Base-by-base conservation (phyloP, 805 yeast species). In the Saccharomycopsis sp. region DNA sequence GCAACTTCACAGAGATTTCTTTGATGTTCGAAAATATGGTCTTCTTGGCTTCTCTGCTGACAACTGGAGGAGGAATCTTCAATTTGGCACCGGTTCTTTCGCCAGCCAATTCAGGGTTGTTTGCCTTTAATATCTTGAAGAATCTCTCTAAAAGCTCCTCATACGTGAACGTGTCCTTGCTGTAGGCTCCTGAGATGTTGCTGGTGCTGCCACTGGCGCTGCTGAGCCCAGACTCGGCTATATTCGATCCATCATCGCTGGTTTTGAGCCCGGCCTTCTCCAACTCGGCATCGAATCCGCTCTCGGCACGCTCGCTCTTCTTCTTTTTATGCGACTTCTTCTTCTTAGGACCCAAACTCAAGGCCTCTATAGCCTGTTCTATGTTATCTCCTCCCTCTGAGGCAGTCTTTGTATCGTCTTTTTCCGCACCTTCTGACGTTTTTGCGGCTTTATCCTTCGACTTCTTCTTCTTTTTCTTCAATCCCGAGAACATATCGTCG, bases 31-130 rank as follows among this genome's bases (percentile, higher is more conserved):
- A 91, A 72, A 94, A 94, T 69, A 92, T 83, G 15, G 99, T 91
- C 82, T 92, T 94, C 77, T 94, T 94, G 74, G 99, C 98, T 77
- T 94, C 99, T 78, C 99, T 91, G 73, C 86, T 87, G 73, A 96
- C 94, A 64, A 87, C 80, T 63, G 99, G 99, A 50, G 98, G 98
- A 55, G 99, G 99, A 68, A 94, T 91, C 80, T 93, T 87, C 76
- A 92, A 87, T 75, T 93, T 92, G 57, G 90, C 84, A 49, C 96
- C 93, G 34, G 89, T 80, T 74, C 96, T 85, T 72, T 93, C 98
- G 71, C 97, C 97, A 52, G 98, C 99, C 69, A 94, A 82, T 74
- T 94, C 99, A 62, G 99, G 99, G 77, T 94, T 94, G 76, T 93
- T 93, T 63, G 89, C 86, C 68, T 89, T 90, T 69, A 94, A 80